These are phyloP conservation scores for Trichoderma sp. DNA, from an alignment of 2,329 filamentous ascomycete species.

Conservation along the genomic window DNA sequence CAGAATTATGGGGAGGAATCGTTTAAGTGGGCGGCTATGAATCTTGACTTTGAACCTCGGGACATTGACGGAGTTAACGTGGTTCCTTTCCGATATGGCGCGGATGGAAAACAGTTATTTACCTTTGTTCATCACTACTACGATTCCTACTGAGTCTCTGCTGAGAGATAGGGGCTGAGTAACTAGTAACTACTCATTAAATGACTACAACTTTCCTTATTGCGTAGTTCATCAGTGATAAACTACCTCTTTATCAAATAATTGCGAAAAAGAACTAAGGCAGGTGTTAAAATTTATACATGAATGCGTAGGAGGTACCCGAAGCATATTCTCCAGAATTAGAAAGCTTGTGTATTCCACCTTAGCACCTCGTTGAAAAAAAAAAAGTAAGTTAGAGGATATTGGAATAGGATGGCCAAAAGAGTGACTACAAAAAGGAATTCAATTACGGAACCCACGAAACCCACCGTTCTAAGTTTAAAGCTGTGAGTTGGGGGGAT, in stretches of 20 bases:
- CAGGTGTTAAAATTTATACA: no score
- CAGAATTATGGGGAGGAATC: background rate
- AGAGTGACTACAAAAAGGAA: no score
- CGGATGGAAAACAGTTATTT: background rate
- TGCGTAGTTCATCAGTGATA: background rate
- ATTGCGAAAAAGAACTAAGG: no score
- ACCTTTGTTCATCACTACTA: background rate
- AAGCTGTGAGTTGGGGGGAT: background rate
- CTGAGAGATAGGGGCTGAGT: background rate
- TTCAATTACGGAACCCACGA: no score
- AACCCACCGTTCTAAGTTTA: no score
- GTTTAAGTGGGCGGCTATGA: background rate
- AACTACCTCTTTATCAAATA: background rate
- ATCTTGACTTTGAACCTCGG: background rate
- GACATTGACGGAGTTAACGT: background rate
- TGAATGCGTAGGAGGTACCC: no score
- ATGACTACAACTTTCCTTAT: background rate
- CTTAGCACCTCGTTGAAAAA: no score
- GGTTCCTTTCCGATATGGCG: background rate
- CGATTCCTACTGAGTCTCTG: background rate
- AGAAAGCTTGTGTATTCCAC: no score
- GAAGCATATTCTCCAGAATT: no score
- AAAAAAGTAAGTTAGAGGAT: no score
- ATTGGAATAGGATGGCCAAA: no score
- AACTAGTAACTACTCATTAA: background rate